A percentile compares a stretch with the other conserved stretches of the same genome.
Conservation (phyloP, 2,329 filamentous ascomycete species). For the Talaromyces verruculosus region DNA sequence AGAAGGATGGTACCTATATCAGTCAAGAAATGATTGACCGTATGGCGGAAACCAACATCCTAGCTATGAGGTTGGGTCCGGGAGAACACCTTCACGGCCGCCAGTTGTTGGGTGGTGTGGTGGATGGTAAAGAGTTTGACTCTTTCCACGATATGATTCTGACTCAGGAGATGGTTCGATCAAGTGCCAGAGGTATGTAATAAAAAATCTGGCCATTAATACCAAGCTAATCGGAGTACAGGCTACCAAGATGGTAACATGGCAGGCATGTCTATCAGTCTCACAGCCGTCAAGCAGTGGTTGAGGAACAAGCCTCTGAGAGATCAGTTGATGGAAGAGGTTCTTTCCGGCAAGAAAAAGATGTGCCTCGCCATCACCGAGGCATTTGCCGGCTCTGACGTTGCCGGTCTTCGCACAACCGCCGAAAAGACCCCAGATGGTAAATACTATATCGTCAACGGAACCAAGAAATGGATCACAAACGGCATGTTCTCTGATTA, state of each 20-base stretch:
- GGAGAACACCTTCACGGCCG: slow-evolving; percentile 77
- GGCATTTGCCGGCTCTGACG: slow-evolving; percentile 81
- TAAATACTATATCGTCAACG: slow-evolving; percentile 63
- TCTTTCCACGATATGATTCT: slow-evolving; percentile 82
- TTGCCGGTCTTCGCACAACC: slow-evolving; percentile 75
- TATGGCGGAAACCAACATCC: slow-evolving; percentile 71
- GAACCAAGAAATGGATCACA: slow-evolving; percentile 73
- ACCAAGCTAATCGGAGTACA: slow-evolving; percentile 18
- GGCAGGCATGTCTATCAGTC: slow-evolving; percentile 79
- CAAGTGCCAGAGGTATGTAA: slow-evolving; percentile 61
- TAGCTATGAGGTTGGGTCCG: slow-evolving; percentile 81
- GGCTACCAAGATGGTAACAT: slow-evolving; percentile 84
- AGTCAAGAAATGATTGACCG: slow-evolving; percentile 69
- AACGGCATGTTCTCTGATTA: slow-evolving; percentile 80
- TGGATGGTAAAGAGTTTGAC: slow-evolving; percentile 79
- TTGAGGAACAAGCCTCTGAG: slow-evolving; percentile 66
- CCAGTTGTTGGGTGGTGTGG: slow-evolving; percentile 64
- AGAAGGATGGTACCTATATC: slow-evolving; percentile 71
- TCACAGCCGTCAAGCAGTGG: slow-evolving; percentile 79
- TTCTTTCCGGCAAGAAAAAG: slow-evolving; percentile 79
- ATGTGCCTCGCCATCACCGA: slow-evolving; percentile 86
- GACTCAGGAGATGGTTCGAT: slow-evolving; percentile 68
- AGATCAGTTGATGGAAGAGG: slow-evolving; percentile 67
- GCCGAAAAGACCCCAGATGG: slow-evolving; percentile 74
- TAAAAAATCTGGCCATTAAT: background rate